phyloP scores from a whole-genome alignment of 2,329 filamentous ascomycete genomes.

The Sclerotinia subarctica region DNA sequence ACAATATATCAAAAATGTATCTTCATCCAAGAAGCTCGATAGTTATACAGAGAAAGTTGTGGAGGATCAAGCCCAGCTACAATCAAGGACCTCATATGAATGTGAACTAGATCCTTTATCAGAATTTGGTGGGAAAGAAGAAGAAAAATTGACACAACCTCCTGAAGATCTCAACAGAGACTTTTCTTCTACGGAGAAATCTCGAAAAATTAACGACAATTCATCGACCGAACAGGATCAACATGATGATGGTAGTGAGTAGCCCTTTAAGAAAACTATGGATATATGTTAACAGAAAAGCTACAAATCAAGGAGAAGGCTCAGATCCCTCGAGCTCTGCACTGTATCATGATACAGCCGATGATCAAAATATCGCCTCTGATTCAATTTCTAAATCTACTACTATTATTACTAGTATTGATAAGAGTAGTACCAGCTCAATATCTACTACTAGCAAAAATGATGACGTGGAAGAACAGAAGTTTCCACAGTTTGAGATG shows the following conservation, averaged over 20 bases:
- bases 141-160: background rate
- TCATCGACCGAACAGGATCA: background rate
- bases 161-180: too few species aligned
- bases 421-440: background rate
- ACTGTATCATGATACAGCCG: too few species aligned
- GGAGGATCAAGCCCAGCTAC: background rate
- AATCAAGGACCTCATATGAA: rapidly evolving
- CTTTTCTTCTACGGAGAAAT: background rate
- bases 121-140: rapidly evolving
- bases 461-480: background rate
- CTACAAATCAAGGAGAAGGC: background rate
- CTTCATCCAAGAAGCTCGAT: background rate
- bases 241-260: background rate
- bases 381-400: rapidly evolving
- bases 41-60: background rate
- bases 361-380: background rate
- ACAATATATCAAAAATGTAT: background rate
- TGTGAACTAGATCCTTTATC: rapidly evolving
- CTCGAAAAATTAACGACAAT: rapidly evolving
- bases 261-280: background rate
- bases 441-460: background rate
- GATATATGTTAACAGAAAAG: too few species aligned
- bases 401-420: background rate
- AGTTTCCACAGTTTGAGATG: background rate
- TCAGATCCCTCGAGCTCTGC: background rate